Evolutionary conservation across 2,329 filamentous ascomycete species (phyloP), one percentile per base, ranked within the genome.

Genomic region (Penicillium sp.): DNA sequence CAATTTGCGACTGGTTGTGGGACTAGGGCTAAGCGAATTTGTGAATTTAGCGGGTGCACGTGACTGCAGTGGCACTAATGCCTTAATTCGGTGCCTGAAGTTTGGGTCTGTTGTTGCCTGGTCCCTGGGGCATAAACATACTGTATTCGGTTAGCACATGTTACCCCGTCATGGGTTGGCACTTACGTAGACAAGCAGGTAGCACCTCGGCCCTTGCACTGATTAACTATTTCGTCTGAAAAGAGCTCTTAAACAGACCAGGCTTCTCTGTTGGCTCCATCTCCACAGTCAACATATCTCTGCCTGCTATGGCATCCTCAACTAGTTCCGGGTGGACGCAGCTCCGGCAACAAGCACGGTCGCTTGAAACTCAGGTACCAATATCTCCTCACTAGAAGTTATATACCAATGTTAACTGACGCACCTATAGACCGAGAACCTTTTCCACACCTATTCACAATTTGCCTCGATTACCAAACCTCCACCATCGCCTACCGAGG

Each of bases 291-390:
- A 13, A 38, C 32, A 23, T 41, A 42, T 25, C 25, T 52, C 31
- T 54, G 27, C 45, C 47, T 45, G 46, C 48, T 60, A 86, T 85
- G 82, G 77, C 81, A 60, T 70, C 79, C 62, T 74, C 82, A 60
- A 85, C 76, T n/a, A 75, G 77, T 60, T 80, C 83, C 60, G 87
- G 91, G 77, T 99, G 94, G 94, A 87, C 91, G 68, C 91, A 97
- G 78, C 82, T 97, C 64, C 89, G 94, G 67, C 91, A 97, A 73
- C 93, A 97, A 77, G 90, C 91, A 58, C 84, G 94, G 67, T 85
- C 86, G 42, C 80, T 97, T 59, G 94, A 99, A 75, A 90, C 88
- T 58, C 93, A 97, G 83, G 93, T 96, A 80, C 61, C 72, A 38
- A 59, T 42, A 56, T 51, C 18, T 55, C 53, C 38, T 45, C n/a